A percentile compares a stretch with the other conserved stretches of the same genome.
These are phyloP conservation scores for Pseudognaphalium luteoalbum DNA, from an alignment of 129 eudicot species.

Conservation along the genomic window DNA sequence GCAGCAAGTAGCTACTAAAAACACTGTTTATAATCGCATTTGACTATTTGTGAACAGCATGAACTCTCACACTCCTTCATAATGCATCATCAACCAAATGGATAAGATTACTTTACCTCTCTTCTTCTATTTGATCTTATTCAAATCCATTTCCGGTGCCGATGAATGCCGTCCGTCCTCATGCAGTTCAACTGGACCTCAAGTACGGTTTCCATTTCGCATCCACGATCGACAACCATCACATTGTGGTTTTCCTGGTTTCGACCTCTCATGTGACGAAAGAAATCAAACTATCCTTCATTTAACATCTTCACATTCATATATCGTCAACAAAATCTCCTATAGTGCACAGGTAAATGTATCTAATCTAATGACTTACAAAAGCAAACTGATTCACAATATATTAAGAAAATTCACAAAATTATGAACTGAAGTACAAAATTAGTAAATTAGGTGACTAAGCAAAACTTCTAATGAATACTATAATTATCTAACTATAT, in stretches of 20 bases:
- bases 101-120: not conserved
- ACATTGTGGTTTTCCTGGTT: conserved; percentile 57
- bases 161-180: conserved; percentile 27
- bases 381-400: too few species aligned
- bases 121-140: conserved; percentile 17
- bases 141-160: conserved; percentile 8
- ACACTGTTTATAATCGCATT: too few species aligned
- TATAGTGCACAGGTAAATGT: conserved; percentile 31
- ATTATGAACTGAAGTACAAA: too few species aligned
- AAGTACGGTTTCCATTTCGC: conserved; percentile 60
- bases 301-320: conserved; percentile 38
- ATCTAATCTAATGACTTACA: too few species aligned
- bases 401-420: too few species aligned
- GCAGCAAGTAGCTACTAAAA: too few species aligned
- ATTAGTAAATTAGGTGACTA: too few species aligned
- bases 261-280: conserved; percentile 51
- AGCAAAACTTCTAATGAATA: too few species aligned
- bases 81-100: not conserved
- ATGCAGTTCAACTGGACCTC: conserved; percentile 31
- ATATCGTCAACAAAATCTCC: conserved; percentile 38
- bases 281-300: conserved; percentile 32
- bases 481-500: too few species aligned
- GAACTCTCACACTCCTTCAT: too few species aligned
- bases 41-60: too few species aligned
- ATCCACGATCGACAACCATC: conserved; percentile 31